These are phyloP conservation scores for Casuarina equisetifolia DNA, from an alignment of 306 rosid genomes.

Conservation along the genomic window DNA sequence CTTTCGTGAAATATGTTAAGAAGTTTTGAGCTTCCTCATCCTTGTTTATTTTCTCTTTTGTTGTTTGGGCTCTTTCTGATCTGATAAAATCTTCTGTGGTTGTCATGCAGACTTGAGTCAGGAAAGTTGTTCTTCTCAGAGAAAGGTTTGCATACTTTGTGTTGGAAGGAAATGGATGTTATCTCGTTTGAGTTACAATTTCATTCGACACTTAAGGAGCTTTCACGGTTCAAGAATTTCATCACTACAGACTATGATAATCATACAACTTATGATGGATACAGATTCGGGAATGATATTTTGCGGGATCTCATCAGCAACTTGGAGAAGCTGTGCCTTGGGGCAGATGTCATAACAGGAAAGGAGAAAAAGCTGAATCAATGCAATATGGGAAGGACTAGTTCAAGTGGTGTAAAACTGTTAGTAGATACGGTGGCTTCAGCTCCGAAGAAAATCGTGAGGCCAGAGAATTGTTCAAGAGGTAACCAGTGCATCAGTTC, in stretches of 20 bases:
- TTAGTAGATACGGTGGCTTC: background rate
- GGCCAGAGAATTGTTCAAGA: conserved; percentile 9
- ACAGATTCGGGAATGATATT: background rate
- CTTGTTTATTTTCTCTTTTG: background rate
- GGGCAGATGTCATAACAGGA: background rate
- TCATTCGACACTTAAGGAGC: conserved; percentile 17
- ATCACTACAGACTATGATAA: conserved; percentile 7
- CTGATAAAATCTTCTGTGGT: background rate
- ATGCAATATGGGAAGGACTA: background rate
- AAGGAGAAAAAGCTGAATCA: background rate
- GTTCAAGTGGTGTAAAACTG: conserved; percentile 7
- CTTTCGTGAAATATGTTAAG: background rate
- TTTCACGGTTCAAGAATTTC: conserved; percentile 17
- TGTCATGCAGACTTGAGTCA: background rate
- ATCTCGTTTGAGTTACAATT: conserved; percentile 8
- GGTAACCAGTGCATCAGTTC: background rate
- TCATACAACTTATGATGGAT: background rate
- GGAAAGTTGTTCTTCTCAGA: background rate
- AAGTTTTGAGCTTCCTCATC: background rate
- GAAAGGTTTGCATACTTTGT: background rate
- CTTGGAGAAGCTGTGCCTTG: background rate
- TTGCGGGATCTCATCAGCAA: background rate
- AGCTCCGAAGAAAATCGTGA: background rate
- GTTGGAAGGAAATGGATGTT: conserved; percentile 9
- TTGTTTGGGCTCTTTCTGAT: background rate